A percentile compares a stretch with the other conserved stretches of the same genome.
Evolutionary conservation across 176 grass and related monocot species (phyloP).

Genomic region (Leersia perrieri): DNA sequence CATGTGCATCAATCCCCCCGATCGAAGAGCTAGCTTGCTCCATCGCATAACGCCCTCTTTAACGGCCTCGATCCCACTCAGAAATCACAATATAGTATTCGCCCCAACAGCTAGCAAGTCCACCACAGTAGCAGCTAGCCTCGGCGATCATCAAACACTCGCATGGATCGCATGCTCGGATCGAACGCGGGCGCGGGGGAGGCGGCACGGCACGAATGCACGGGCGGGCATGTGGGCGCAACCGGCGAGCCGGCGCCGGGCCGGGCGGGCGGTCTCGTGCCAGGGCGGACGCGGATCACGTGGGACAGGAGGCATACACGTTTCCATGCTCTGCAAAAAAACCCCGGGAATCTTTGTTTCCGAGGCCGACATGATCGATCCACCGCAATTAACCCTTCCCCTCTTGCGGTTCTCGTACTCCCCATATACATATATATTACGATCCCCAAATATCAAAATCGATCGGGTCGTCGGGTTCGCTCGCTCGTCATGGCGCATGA

Average conservation of each 20-base stretch:
- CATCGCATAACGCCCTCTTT: neutral
- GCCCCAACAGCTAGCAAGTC: neutral
- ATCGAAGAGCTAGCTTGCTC: neutral
- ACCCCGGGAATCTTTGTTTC: slow-evolving; percentile 68
- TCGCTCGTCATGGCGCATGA: neutral
- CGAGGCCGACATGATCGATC: slow-evolving; percentile 28
- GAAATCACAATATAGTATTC: neutral
- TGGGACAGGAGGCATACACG: slow-evolving; percentile 49
- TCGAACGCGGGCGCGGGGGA: neutral
- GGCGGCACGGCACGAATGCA: neutral
- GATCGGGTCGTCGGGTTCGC: neutral
- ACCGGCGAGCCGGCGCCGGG: slow-evolving; percentile 51
- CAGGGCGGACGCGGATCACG: slow-evolving; percentile 27
- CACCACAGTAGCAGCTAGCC: neutral
- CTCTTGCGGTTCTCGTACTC: neutral
- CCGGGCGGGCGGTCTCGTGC: slow-evolving; percentile 32
- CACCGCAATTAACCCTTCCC: neutral
- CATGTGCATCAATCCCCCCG: slow-evolving; percentile 37
- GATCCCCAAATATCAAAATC: neutral
- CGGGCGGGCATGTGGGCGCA: slow-evolving; percentile 45
- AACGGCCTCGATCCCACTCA: slow-evolving; percentile 10
- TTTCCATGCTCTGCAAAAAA: slow-evolving; percentile 46
- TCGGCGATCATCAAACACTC: neutral
- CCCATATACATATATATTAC: neutral
- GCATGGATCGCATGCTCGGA: slow-evolving; percentile 27